Evolutionary conservation across 1,284 basidiomycete species (phyloP).

Genomic region (Pseudozyma pruni): DNA sequence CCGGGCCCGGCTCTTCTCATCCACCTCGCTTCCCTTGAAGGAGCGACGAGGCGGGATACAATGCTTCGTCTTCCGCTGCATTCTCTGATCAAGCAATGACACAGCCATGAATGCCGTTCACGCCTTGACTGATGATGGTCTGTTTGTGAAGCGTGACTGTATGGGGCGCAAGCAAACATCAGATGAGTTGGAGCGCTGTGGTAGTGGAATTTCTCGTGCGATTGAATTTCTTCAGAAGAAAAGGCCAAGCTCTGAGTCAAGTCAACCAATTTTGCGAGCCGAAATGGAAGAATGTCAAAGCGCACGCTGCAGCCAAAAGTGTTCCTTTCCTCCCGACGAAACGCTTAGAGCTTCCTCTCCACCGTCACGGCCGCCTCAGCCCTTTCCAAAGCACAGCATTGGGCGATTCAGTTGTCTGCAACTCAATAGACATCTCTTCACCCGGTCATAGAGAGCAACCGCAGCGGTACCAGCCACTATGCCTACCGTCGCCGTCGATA

Average conservation of each 20-base stretch:
- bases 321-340: too few relatives aligned
- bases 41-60: too few relatives aligned
- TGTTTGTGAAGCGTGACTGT: background rate
- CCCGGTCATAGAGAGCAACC: background rate
- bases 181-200: too few relatives aligned
- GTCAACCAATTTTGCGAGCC: background rate
- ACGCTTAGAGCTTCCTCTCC: background rate
- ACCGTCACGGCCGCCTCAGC: conserved; percentile 1
- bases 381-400: background rate
- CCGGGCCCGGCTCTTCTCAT: background rate
- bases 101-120: background rate
- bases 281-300: conserved; percentile 3
- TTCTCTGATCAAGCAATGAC: background rate
- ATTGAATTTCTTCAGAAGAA: background rate
- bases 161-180: too few relatives aligned
- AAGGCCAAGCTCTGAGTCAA: background rate
- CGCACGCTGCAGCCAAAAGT: background rate
- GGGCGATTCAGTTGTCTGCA: too few relatives aligned
- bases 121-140: background rate
- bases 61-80: too few relatives aligned
- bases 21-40: conserved; percentile 14
- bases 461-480: conserved; percentile 69
- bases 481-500: conserved; percentile 96
- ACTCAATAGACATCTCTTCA: background rate
- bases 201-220: conserved; percentile 11